Conservation (phyloP, 441 rosid genomes). For the Croton setiger region DNA sequence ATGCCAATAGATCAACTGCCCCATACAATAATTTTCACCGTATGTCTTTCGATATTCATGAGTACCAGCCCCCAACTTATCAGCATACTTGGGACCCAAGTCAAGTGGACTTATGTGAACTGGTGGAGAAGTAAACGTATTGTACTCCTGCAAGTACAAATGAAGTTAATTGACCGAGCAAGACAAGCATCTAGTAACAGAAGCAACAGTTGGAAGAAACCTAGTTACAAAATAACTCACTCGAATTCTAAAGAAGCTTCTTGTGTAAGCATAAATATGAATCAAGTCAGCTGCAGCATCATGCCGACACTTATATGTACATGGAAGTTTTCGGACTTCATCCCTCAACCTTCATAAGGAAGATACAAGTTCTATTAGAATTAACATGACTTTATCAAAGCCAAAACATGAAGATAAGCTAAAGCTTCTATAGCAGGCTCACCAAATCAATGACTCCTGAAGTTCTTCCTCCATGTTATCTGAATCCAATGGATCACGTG, state of each 20-base stretch:
- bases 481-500: conserved; percentile 69
- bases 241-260: conserved; percentile 72
- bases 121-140: conserved; percentile 79
- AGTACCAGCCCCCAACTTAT: conserved; percentile 63
- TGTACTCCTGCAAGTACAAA: conserved; percentile 54
- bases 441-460: conserved; percentile 91
- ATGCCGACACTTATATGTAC: conserved; percentile 90
- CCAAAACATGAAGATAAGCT: neutral
- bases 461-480: conserved; percentile 63
- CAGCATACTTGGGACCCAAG: conserved; percentile 80
- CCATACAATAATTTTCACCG: conserved; percentile 93
- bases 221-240: conserved; percentile 37
- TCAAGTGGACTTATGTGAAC: conserved; percentile 95
- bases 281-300: conserved; percentile 99
- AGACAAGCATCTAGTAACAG: conserved; percentile 1
- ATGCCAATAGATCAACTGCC: conserved; percentile 97
- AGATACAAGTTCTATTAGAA: neutral
- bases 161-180: conserved; percentile 5
- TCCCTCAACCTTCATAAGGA: conserved; percentile 81
- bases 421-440: conserved; percentile 27
- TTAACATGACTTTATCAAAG: neutral
- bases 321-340: conserved; percentile 81
- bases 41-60: conserved; percentile 84
- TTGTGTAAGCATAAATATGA: conserved; percentile 88
- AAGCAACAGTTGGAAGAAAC: neutral